These are phyloP conservation scores for Boletellus ananas DNA, from an alignment of 768 basidiomycete species.

Conservation along the genomic window DNA sequence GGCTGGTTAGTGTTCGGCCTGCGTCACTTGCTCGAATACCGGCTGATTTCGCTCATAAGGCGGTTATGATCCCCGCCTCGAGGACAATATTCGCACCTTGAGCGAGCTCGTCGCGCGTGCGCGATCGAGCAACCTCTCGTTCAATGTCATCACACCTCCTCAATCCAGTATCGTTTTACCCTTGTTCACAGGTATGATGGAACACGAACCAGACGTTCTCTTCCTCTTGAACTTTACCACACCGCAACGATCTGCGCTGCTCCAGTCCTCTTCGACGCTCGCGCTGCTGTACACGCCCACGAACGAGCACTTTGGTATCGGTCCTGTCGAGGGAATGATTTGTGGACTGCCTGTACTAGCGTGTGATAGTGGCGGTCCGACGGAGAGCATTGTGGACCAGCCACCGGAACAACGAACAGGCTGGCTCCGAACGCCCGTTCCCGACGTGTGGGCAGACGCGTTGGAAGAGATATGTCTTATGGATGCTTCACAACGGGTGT, in stretches of 20 bases:
- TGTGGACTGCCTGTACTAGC: conserved; percentile 90
- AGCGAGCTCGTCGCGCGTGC: conserved; percentile 56
- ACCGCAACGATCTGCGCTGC: conserved; percentile 75
- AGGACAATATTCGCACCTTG: conserved; percentile 79
- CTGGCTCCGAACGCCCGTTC: conserved; percentile 63
- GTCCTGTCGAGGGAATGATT: conserved; percentile 91
- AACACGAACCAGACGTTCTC: conserved; percentile 56
- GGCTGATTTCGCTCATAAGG: conserved; percentile 42
- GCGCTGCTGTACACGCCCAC: conserved; percentile 89
- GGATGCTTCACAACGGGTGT: conserved; percentile 11
- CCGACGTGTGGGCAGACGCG: conserved; percentile 67
- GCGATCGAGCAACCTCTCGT: conserved; percentile 52
- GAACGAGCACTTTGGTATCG: conserved; percentile 98
- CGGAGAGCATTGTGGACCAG: conserved; percentile 68
- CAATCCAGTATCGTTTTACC: conserved; percentile 40
- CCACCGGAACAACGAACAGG: conserved; percentile 58
- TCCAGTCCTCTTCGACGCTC: conserved; percentile 60
- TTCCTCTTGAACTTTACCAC: conserved; percentile 93
- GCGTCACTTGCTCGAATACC: background rate
- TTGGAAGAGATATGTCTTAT: conserved; percentile 53
- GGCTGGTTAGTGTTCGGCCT: conserved; percentile 50
- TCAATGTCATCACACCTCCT: conserved; percentile 50
- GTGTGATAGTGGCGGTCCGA: conserved; percentile 84
- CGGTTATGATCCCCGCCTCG: conserved; percentile 84
- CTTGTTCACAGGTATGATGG: conserved; percentile 35